Conservation (phyloP, 2,329 filamentous ascomycete genomes). For the Acrodontium crateriforme region DNA sequence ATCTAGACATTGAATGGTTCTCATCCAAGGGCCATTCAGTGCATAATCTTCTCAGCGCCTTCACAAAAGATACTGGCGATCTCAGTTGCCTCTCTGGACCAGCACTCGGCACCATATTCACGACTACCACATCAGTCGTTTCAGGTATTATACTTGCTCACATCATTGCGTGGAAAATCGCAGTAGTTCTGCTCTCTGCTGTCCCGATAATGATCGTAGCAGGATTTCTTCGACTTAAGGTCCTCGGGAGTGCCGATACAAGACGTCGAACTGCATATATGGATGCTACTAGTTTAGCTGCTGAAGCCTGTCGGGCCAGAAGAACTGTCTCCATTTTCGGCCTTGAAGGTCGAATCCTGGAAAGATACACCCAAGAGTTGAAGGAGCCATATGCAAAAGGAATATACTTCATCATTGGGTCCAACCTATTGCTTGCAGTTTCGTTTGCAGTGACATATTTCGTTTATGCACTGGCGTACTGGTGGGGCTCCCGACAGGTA, state of each 20-base stretch:
- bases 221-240: constrained; percentile 33
- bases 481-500: constrained; percentile 33
- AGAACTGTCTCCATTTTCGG: constrained; percentile 41
- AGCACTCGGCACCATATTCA: constrained; percentile 37
- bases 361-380: constrained; percentile 25
- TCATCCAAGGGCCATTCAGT: constrained; percentile 29
- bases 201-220: constrained; percentile 35
- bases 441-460: constrained; percentile 34
- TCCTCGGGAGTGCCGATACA: constrained; percentile 45
- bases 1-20: constrained; percentile 42
- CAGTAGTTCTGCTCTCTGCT: constrained; percentile 34
- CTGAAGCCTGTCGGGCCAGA: constrained; percentile 53
- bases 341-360: constrained; percentile 26
- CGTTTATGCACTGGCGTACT: constrained; percentile 35
- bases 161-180: constrained; percentile 37
- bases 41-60: constrained; percentile 31
- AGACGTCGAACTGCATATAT: constrained; percentile 52
- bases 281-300: constrained; percentile 48
- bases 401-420: constrained; percentile 25
- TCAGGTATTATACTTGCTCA: constrained; percentile 35
- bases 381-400: constrained; percentile 27
- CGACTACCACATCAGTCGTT: constrained; percentile 32
- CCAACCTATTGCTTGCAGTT: constrained; percentile 30
- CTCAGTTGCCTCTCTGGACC: constrained; percentile 36
- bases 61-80: constrained; percentile 36